Base-by-base conservation (phyloP, 495 filamentous ascomycete genomes). In the Penicillium waksmanii region DNA sequence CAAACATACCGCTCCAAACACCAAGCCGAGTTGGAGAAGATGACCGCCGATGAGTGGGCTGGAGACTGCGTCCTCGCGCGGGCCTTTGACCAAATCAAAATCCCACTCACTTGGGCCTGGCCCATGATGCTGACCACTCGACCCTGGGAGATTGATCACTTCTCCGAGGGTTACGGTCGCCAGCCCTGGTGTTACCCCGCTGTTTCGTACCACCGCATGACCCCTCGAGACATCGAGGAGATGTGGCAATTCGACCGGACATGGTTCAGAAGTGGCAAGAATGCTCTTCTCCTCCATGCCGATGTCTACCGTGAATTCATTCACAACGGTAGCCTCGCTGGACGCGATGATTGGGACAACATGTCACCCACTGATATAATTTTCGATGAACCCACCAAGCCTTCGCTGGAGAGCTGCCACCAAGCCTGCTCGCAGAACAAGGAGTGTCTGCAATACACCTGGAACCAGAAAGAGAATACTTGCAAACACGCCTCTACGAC, bases 151-250 rank as follows among this genome's bases (percentile, higher is more conserved):
- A 72, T 78, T 46, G 77, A 81, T 47, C 70, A 70, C 33, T 75
- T 77, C 43, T 73, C 73, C 13, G 74, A 74, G 21, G 72, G 66
- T 8, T 69, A 71, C 46, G 73, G 72, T 5, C 77, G 67, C 42
- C 71, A 67, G 35, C 77, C 80, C 1, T 83, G 81, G 80, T 83
- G 81, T 55, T 82, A 71, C 54, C 77, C 76, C 5, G 75, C 67
- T 11, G 62, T 80, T n/a, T 79, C 75, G 0, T 82, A 78, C 55
- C 80, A 82, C 56, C 79, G 82, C 56, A 76, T 83, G 64, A 69
- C 59, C 9, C 66, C 70, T 2, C 51, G 63, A 12, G 80, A 81
- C 55, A 78, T 80, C 17, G 59, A 71, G 21, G 64, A 55, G 12
- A 74, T 83, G 66, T 78, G 73, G 65, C 55, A 63, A 6, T 82